These are phyloP conservation scores for Novymonas esmeraldas DNA, from an alignment of 208 protist genomes.

Conservation along the genomic window DNA sequence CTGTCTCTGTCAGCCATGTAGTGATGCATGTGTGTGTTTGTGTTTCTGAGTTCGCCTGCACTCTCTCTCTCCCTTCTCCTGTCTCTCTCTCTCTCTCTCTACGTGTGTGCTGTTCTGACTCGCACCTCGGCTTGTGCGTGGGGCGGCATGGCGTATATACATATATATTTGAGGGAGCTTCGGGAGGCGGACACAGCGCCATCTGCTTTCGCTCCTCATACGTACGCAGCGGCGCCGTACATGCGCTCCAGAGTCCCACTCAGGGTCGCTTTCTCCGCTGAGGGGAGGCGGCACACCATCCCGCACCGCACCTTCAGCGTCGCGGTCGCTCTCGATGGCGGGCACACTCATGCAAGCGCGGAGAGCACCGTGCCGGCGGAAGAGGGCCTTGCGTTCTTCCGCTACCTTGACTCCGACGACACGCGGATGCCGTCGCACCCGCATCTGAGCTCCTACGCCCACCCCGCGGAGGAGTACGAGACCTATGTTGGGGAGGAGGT, in stretches of 20 bases:
- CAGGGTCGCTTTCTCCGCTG: conserved; percentile 41
- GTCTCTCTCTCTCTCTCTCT: too few relatives aligned
- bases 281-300: conserved; percentile 43
- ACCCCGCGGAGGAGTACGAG: conserved; percentile 66
- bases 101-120: too few relatives aligned
- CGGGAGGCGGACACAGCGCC: not conserved
- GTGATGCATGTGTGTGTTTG: not conserved
- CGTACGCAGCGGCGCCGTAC: not conserved
- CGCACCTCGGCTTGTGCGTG: too few relatives aligned
- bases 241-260: conserved; percentile 75
- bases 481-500: conserved; percentile 85
- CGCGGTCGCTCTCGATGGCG: not conserved
- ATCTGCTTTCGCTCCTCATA: conserved; percentile 15
- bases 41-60: not conserved
- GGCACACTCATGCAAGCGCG: not conserved
- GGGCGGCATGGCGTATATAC: too few relatives aligned
- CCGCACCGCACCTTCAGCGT: conserved; percentile 60
- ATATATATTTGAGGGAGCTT: too few relatives aligned
- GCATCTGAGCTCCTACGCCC: conserved; percentile 28
- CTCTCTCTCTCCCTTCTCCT: not conserved
- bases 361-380: conserved; percentile 1
- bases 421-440: conserved; percentile 71
- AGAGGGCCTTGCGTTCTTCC: conserved; percentile 49
- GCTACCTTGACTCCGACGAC: conserved; percentile 80
- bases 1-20: too few relatives aligned